Conservation (phyloP, 306 rosid species). For the Canavalia ensiformis region DNA sequence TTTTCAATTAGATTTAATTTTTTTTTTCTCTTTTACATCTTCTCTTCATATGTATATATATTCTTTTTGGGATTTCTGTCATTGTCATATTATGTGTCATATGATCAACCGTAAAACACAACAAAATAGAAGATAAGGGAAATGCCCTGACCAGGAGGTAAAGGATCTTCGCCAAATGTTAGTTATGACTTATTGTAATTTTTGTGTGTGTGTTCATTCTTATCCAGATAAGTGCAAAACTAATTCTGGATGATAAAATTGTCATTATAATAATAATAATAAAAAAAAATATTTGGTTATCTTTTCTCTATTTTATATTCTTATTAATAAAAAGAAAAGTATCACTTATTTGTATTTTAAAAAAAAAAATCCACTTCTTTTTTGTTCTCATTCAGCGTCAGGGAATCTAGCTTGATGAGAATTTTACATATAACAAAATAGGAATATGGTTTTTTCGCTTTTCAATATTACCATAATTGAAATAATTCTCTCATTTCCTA, state of each 20-base stretch:
- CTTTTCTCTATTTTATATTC: too few relatives aligned
- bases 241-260: neutral
- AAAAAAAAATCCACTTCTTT: too few relatives aligned
- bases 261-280: neutral
- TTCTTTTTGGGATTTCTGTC: conserved; percentile 4
- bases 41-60: neutral
- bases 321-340: neutral
- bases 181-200: neutral
- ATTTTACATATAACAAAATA: neutral
- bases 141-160: conserved; percentile 25
- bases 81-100: conserved; percentile 30
- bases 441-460: conserved; percentile 9
- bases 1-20: neutral
- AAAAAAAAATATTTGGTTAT: neutral
- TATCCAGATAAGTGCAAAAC: neutral
- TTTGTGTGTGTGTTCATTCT: neutral
- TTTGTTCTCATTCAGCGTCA: too few relatives aligned
- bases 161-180: conserved; percentile 25
- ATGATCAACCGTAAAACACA: conserved; percentile 5
- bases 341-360: too few relatives aligned
- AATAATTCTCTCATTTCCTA: neutral
- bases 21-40: neutral
- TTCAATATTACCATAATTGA: neutral
- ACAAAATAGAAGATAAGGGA: conserved; percentile 28
- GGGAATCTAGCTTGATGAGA: neutral